Percentiles rank a stretch among this genome's conserved stretches.
Conservation (phyloP, 805 yeast species). For the Zygoascus flipseniorum region DNA sequence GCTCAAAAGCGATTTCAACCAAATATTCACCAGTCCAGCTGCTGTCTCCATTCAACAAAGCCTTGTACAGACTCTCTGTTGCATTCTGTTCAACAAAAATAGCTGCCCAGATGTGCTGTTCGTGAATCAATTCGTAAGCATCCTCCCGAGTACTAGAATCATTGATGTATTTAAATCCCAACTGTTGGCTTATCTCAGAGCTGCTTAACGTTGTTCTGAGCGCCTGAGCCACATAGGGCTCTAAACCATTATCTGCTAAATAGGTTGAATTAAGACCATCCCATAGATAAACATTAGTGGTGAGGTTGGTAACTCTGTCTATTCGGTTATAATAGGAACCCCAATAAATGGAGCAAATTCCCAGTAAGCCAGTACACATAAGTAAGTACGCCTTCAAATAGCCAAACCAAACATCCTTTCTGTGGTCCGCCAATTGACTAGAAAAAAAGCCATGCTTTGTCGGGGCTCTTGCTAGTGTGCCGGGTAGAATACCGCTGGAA, state of each 20-base stretch:
- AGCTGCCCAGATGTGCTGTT: slow-evolving; percentile 56
- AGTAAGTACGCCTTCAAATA: background rate
- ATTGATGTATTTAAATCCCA: slow-evolving; percentile 24
- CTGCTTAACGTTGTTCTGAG: slow-evolving; percentile 3
- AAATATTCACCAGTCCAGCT: slow-evolving; percentile 27
- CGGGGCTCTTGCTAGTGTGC: too few relatives aligned
- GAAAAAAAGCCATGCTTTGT: background rate
- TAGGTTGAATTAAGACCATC: slow-evolving; percentile 17
- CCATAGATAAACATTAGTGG: slow-evolving; percentile 34
- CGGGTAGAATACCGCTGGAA: too few relatives aligned
- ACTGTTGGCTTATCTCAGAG: slow-evolving; percentile 17
- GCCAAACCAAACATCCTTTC: background rate
- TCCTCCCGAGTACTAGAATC: slow-evolving; percentile 30
- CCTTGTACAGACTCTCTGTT: slow-evolving; percentile 32
- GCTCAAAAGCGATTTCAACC: slow-evolving; percentile 43
- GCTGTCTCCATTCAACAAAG: slow-evolving; percentile 28
- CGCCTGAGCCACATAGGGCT: background rate
- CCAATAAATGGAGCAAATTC: slow-evolving; percentile 42
- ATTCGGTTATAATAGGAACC: slow-evolving; percentile 33
- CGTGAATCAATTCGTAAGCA: slow-evolving; percentile 38
- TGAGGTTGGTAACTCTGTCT: slow-evolving; percentile 28
- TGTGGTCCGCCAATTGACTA: background rate
- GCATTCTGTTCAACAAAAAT: slow-evolving; percentile 46
- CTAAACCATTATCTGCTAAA: slow-evolving; percentile 4
- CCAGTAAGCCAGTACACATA: slow-evolving; percentile 18